Evolutionary conservation across 345 rosid species (phyloP), one percentile per base, ranked within the genome.

Genomic region (Eutrema heterophyllum): DNA sequence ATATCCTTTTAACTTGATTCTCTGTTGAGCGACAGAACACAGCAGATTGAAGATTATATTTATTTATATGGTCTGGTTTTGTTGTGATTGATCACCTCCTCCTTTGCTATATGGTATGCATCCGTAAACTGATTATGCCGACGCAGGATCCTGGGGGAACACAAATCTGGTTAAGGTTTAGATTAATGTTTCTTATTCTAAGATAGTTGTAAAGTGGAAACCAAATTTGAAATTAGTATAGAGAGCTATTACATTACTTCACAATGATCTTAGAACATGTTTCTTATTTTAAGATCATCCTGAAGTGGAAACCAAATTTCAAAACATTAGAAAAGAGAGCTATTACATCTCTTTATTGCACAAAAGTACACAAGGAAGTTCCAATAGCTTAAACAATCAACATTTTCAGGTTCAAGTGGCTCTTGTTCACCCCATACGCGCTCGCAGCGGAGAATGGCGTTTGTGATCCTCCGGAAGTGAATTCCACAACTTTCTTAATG

Each of bases 401-500:
- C 26, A 13, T 11, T 2, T 26, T 12, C 11, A 27, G 27, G 35
- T 69, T 69, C 66, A 62, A 29, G 30, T 38, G 38, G 67, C 15
- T 55, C 66, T 39, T 29, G 46, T 29, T 71, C 30, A 38, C 7
- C 1, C 43, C 57, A 32, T 41, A 65, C 7, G 61, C 43, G 1
- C 1, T 48, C 2, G 8, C 33, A 79, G 12, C 2, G 68, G 75
- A 57, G 85, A 77, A 1, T 3, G 5, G 18, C 7, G 1, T 77
- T 38, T 77, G 64, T 66, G 83, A 12, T 38, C 5, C 5, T 16
- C 41, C 4, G 84, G 81, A 6, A 80, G 82, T 36, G 72, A 24
- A 53, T 33, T 54, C 91, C 88, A 86, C 89, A 83, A 74, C 60
- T 79, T 81, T 13, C 49, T 63, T 26, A 85, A 87, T 35, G 86